These are phyloP conservation scores for Colletotrichum cuscutae DNA, from an alignment of 2,329 filamentous ascomycete genomes.

Conservation along the genomic window DNA sequence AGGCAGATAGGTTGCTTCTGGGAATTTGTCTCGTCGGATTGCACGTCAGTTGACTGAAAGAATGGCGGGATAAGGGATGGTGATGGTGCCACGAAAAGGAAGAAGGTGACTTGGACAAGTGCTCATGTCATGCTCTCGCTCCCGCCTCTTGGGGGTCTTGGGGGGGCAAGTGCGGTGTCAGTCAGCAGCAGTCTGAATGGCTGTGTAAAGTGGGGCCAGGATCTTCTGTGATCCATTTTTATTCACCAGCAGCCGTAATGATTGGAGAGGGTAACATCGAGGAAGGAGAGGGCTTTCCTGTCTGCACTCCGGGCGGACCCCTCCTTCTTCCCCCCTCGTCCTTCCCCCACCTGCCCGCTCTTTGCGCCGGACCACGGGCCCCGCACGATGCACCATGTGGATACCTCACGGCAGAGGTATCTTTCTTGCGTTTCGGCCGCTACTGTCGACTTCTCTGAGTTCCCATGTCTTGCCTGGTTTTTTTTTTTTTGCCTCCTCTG, in stretches of 20 bases:
- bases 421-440: constrained; percentile 4
- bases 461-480: not conserved
- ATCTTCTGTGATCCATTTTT: constrained; percentile 11
- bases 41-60: constrained; percentile 20
- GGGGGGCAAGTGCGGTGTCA: constrained; percentile 11
- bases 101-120: constrained; percentile 23
- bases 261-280: constrained; percentile 5
- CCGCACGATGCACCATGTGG: constrained; percentile 19
- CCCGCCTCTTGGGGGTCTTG: constrained; percentile 3
- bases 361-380: constrained; percentile 24
- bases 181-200: constrained; percentile 30
- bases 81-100: constrained; percentile 23
- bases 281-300: not conserved
- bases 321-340: not conserved
- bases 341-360: constrained; percentile 24
- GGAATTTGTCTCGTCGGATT: not conserved
- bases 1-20: not conserved
- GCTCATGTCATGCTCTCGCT: constrained; percentile 30
- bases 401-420: not conserved
- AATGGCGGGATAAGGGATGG: constrained; percentile 12
- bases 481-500: not conserved
- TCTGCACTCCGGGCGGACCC: constrained; percentile 13
- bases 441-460: constrained; percentile 6
- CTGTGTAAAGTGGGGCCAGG: not conserved
- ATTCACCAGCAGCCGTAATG: not conserved